These are phyloP conservation scores for Crucihimalaya himalaica DNA, from an alignment of 345 rosid species.

Conservation along the genomic window DNA sequence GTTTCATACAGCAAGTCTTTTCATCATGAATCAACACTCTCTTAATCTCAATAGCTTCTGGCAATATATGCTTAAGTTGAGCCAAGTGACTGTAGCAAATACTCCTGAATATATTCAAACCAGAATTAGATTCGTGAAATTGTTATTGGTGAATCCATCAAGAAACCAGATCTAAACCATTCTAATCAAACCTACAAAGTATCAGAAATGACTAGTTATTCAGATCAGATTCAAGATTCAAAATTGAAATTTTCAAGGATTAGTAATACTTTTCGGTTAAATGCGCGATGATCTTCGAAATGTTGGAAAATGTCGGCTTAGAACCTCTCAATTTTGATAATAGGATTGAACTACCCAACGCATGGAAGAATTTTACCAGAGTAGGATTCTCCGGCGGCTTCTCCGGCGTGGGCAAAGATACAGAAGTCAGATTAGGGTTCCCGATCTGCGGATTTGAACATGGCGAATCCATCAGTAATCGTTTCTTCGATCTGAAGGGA, in stretches of 20 bases:
- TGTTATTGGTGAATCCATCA: not conserved
- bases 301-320: slow-evolving; percentile 53
- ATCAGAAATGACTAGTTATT: no score
- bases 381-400: slow-evolving; percentile 28
- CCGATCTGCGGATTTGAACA: not conserved
- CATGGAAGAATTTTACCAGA: slow-evolving; percentile 62
- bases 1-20: slow-evolving; percentile 70
- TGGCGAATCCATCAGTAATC: no score
- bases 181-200: not conserved
- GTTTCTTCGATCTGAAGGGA: no score
- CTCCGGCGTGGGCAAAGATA: slow-evolving; percentile 41
- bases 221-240: not conserved
- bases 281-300: slow-evolving; percentile 56
- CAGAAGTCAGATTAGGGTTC: slow-evolving; percentile 3
- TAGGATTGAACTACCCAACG: slow-evolving; percentile 61
- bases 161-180: not conserved
- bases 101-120: slow-evolving; percentile 55
- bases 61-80: slow-evolving; percentile 71
- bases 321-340: slow-evolving; percentile 58
- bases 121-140: not conserved
- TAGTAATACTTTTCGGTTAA: slow-evolving; percentile 62
- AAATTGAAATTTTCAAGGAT: not conserved
- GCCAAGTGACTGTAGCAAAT: slow-evolving; percentile 67
- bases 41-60: slow-evolving; percentile 76
- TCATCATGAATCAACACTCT: slow-evolving; percentile 62